These are phyloP conservation scores for Hippophae gyantsensis DNA, from an alignment of 306 rosid genomes.

Conservation along the genomic window DNA sequence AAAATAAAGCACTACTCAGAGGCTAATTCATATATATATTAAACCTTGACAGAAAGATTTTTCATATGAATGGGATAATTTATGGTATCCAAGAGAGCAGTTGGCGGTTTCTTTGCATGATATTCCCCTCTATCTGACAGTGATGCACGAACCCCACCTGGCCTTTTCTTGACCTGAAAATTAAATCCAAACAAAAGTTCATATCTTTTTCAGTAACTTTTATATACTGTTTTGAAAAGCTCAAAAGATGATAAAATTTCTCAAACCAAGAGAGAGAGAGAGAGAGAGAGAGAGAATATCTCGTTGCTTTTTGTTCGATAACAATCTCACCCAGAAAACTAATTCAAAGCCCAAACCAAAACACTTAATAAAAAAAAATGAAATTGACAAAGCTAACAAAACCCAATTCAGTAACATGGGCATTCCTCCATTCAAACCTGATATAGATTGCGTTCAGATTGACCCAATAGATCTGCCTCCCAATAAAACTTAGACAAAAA, in stretches of 20 bases:
- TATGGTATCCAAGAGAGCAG: slow-evolving; percentile 80
- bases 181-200: slow-evolving; percentile 19
- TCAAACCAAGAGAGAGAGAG: not conserved
- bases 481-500: slow-evolving; percentile 33
- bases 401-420: not conserved
- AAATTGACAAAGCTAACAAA: slow-evolving; percentile 10
- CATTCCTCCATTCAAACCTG: slow-evolving; percentile 34
- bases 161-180: slow-evolving; percentile 43
- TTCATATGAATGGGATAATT: slow-evolving; percentile 94
- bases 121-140: slow-evolving; percentile 67
- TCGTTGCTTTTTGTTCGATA: not conserved
- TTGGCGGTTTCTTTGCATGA: slow-evolving; percentile 69
- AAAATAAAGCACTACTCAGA: no score
- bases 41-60: slow-evolving; percentile 79
- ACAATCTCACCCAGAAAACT: not conserved
- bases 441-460: slow-evolving; percentile 26
- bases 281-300: no score
- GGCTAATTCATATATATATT: no score
- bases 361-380: not conserved
- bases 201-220: slow-evolving; percentile 20
- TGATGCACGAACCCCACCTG: slow-evolving; percentile 56
- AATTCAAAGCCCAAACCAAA: not conserved
- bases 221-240: no score
- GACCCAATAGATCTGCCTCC: slow-evolving; percentile 27
- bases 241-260: not conserved